Conservation (phyloP, 164 flowering plant genomes). For the Pachysandra terminalis region DNA sequence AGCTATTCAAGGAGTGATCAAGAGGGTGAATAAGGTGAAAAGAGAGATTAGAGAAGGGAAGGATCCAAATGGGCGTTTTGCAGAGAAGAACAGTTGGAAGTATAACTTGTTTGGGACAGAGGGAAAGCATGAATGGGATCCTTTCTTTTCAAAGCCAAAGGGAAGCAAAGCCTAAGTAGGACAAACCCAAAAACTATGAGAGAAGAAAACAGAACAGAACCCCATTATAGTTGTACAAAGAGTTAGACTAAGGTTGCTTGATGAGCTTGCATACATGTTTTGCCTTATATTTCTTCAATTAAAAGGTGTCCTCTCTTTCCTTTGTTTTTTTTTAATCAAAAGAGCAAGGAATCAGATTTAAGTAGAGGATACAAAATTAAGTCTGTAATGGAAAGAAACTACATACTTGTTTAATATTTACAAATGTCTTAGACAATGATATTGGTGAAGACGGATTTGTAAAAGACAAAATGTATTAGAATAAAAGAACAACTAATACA, state of each 20-base stretch:
- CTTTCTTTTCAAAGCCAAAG: constrained; percentile 31
- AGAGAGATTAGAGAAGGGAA: constrained; percentile 26
- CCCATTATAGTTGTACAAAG: not conserved
- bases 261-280: not conserved
- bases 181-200: not conserved
- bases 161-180: not conserved
- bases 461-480: too few relatives aligned
- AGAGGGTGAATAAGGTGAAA: constrained; percentile 42
- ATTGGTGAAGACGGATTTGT: too few relatives aligned
- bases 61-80: constrained; percentile 17
- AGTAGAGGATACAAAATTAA: too few relatives aligned
- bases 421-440: too few relatives aligned
- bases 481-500: too few relatives aligned
- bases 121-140: constrained; percentile 63
- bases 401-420: too few relatives aligned
- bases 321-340: not conserved
- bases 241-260: not conserved
- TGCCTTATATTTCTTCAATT: not conserved
- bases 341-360: too few relatives aligned
- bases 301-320: not conserved
- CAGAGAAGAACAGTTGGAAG: constrained; percentile 54
- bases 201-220: not conserved
- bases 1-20: constrained; percentile 49
- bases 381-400: too few relatives aligned
- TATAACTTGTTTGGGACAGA: constrained; percentile 39